Evolutionary conservation across 345 rosid species (phyloP).

Genomic region (Bretschneidera sinensis): DNA sequence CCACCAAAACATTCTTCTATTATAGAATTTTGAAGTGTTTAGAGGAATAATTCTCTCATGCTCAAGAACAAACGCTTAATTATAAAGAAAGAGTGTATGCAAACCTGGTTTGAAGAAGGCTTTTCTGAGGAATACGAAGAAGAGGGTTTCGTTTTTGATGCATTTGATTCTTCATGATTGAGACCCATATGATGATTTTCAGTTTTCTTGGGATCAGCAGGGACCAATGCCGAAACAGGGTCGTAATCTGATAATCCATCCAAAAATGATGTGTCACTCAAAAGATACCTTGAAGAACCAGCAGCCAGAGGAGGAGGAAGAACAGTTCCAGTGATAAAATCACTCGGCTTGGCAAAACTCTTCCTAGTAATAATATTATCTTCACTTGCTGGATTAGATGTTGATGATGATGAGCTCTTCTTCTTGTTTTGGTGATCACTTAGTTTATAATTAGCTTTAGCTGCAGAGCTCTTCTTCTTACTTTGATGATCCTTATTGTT

Average conservation of each 20-base stretch:
- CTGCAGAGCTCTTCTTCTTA: too few species aligned
- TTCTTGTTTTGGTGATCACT: too few species aligned
- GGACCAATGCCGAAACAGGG: constrained; percentile 30
- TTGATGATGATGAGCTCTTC: too few species aligned
- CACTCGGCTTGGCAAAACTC: constrained; percentile 22
- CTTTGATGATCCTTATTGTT: constrained; percentile 16
- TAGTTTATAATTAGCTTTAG: too few species aligned
- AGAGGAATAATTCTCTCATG: too few species aligned
- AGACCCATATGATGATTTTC: too few species aligned
- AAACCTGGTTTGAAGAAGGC: constrained; percentile 58
- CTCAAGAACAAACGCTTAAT: neutral
- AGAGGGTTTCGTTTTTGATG: constrained; percentile 34
- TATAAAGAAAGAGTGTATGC: too few species aligned
- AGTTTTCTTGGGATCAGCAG: constrained; percentile 22
- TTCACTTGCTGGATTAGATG: too few species aligned
- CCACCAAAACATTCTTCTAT: too few species aligned
- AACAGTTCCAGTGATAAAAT: constrained; percentile 48
- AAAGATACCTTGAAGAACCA: constrained; percentile 67
- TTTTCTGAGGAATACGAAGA: constrained; percentile 26
- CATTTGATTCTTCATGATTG: constrained; percentile 20
- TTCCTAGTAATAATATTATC: constrained; percentile 27
- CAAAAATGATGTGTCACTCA: constrained; percentile 36
- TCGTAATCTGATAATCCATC: constrained; percentile 43
- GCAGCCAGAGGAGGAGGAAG: too few species aligned
- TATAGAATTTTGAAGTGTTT: neutral